Percentiles rank a stretch among this genome's conserved stretches.
Conservation (phyloP, 2,329 filamentous ascomycete species). For the Kalaharituber pfeilii region DNA sequence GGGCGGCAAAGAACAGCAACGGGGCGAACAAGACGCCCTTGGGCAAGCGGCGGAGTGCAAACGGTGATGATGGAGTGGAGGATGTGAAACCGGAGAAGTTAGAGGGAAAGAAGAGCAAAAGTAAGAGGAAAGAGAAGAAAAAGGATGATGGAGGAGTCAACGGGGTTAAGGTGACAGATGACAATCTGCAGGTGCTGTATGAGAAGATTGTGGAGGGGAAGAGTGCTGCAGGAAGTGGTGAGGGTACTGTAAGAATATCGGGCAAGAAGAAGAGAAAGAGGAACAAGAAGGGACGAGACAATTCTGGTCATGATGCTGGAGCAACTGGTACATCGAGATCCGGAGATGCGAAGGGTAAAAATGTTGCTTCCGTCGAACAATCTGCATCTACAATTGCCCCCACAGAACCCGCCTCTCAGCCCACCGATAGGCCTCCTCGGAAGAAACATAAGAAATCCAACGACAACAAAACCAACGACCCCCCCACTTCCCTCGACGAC, state of each 20-base stretch:
- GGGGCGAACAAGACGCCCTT: constrained; percentile 33
- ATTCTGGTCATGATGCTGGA: too few species aligned
- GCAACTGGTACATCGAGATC: too few species aligned
- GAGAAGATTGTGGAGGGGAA: constrained; percentile 45
- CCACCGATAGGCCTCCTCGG: neutral
- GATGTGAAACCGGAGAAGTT: constrained; percentile 52
- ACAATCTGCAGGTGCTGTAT: constrained; percentile 46
- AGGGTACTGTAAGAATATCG: neutral
- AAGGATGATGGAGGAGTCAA: constrained; percentile 52
- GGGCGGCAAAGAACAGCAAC: constrained; percentile 36
- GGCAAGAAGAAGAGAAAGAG: constrained; percentile 22
- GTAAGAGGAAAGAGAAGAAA: constrained; percentile 22
- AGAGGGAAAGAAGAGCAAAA: constrained; percentile 41
- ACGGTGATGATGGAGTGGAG: constrained; percentile 23
- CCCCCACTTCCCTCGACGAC: constrained; percentile 25
- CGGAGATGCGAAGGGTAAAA: constrained; percentile 1
- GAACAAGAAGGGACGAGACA: neutral
- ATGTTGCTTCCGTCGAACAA: neutral
- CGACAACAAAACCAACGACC: constrained; percentile 14
- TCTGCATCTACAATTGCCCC: neutral
- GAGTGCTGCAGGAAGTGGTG: constrained; percentile 13
- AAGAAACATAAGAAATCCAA: constrained; percentile 17
- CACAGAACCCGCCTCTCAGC: neutral
- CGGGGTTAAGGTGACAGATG: constrained; percentile 10
- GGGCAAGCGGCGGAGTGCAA: constrained; percentile 39